Conservation (phyloP, 306 rosid species). For the Pterocarpus macrocarpus region DNA sequence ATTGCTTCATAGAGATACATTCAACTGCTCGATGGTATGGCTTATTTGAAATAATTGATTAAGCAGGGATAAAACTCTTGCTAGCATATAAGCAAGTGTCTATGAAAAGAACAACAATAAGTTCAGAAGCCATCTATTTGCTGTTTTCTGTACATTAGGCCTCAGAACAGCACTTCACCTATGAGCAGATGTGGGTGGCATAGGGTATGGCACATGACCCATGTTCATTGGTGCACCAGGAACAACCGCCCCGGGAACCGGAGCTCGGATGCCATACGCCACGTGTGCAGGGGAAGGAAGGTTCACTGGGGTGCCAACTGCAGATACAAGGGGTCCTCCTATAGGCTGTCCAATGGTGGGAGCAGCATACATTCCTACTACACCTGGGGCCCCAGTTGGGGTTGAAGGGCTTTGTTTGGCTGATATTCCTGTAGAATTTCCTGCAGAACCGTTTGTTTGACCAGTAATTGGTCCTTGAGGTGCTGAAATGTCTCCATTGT, state of each 20-base stretch:
- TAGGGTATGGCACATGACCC: conserved; percentile 70
- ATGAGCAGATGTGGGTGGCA: conserved; percentile 70
- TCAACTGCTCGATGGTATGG: conserved; percentile 31
- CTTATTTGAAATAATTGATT: conserved; percentile 46
- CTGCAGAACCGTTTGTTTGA: conserved; percentile 66
- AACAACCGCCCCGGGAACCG: conserved; percentile 63
- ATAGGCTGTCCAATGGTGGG: conserved; percentile 79
- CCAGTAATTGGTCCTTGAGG: conserved; percentile 80
- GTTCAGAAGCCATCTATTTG: conserved; percentile 54
- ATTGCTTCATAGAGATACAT: conserved; percentile 45
- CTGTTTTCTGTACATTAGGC: conserved; percentile 53
- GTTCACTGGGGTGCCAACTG: conserved; percentile 81
- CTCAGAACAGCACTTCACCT: conserved; percentile 59
- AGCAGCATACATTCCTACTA: conserved; percentile 69
- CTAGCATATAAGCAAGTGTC: conserved; percentile 40
- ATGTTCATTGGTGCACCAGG: conserved; percentile 76
- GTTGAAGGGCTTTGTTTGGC: conserved; percentile 63
- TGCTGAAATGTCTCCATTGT: conserved; percentile 66
- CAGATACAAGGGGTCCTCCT: conserved; percentile 82
- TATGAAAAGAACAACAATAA: conserved; percentile 48
- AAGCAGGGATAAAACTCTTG: conserved; percentile 29
- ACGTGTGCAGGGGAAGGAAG: conserved; percentile 63
- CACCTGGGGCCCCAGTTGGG: conserved; percentile 55
- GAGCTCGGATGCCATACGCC: conserved; percentile 71
- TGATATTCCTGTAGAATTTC: conserved; percentile 61